Base-by-base conservation (phyloP, 495 filamentous ascomycete genomes). In the Bryoglossum gracile region DNA sequence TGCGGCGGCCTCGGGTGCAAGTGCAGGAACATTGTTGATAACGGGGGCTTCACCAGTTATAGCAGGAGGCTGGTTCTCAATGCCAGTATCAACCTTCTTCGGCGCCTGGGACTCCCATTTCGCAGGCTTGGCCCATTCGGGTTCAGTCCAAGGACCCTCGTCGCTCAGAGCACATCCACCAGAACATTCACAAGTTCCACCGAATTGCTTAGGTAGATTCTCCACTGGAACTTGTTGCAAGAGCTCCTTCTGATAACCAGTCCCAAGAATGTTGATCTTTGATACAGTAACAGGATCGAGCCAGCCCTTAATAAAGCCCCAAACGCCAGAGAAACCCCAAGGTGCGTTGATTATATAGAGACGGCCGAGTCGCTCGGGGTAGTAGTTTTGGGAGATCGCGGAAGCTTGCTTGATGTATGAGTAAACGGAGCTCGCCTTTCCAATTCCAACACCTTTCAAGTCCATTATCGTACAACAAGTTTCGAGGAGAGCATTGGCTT, bases 401-500 rank as follows among this genome's bases (percentile, higher is more conserved):
- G 83, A 75, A 53, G 82, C 72, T 57, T 84, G 67, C 58, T 81
- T 64, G 66, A 94, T 63, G 66, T 94, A 81, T 51, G 74, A 62
- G 65, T 86, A 78, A 18, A 96, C 89, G 40, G 84, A 84, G 53
- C 76, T 74, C 33, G 86, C 79, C 65, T 83, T 92, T 48, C 71
- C 75, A 59, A 97, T 59, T 26, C 89, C 87, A 33, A 98, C 90
- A 33, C 91, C 90, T 71, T 95, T 94, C 53, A 95, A 70, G 67
- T 98, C 92, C 82, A 95, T 90, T 65, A 98, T 86, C 48, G 84
- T 87, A 77, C 92, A 98, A 72, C 87, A 96, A 26, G 92, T 98
- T 72, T 98, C 92, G 52, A 95, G 83, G 24, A 98, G 79, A 54
- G 81, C 76, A 54, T 87, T 88, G 24, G 84, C 73, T 71, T 95